Conservation (phyloP, 176 grass and related monocot genomes). For the Hordeum marinum region DNA sequence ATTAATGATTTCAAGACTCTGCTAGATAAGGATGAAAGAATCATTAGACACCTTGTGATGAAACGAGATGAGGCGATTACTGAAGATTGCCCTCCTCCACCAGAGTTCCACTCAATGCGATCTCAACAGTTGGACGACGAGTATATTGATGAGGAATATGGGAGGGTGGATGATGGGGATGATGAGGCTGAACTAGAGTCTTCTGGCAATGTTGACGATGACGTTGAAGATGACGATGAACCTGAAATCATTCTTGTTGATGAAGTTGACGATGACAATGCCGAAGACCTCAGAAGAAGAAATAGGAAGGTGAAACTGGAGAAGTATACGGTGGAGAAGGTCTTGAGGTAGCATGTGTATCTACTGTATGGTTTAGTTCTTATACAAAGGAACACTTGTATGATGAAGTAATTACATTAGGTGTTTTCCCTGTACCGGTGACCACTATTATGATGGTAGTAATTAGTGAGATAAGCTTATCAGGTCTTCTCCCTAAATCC, state of each 20-base stretch:
- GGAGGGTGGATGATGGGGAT: conserved; percentile 9
- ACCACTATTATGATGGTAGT: conserved; percentile 8
- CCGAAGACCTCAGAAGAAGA: conserved; percentile 11
- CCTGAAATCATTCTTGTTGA: conserved; percentile 73
- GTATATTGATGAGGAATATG: conserved; percentile 35
- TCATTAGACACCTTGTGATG: conserved; percentile 83
- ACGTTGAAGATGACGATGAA: conserved; percentile 26
- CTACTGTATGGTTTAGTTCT: neutral
- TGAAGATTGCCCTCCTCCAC: conserved; percentile 64
- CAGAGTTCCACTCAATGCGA: conserved; percentile 51
- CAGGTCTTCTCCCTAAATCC: conserved; percentile 1
- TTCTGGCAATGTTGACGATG: conserved; percentile 26
- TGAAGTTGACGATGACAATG: conserved; percentile 35
- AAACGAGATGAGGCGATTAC: conserved; percentile 79
- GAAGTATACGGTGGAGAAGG: conserved; percentile 36
- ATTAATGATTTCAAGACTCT: conserved; percentile 87
- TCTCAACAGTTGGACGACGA: conserved; percentile 54
- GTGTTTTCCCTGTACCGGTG: conserved; percentile 13
- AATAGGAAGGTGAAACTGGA: conserved; percentile 38
- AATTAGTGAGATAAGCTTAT: conserved; percentile 8
- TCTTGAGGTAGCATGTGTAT: conserved; percentile 37
- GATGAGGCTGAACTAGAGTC: conserved; percentile 13
- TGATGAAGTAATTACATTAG: conserved; percentile 10
- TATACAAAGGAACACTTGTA: conserved; percentile 10
- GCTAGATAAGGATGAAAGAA: conserved; percentile 85